A percentile compares a stretch with the other conserved stretches of the same genome.
These are phyloP conservation scores for Daucus carota DNA, from an alignment of 129 eudicot species.

Conservation along the genomic window DH1_v3.0 NC_030385.2:44083001-44083500, in stretches of 20 bases:
- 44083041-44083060: background rate
- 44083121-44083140: constrained; percentile 34
- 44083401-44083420: background rate
- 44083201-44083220: too few relatives aligned
- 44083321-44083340: too few relatives aligned
- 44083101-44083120: constrained; percentile 8
- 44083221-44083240: too few relatives aligned
- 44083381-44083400: too few relatives aligned
- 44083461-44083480: background rate
- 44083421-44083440: constrained; percentile 3
- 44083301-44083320: too few relatives aligned
- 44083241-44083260: too few relatives aligned
- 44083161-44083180: constrained; percentile 8
- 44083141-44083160: constrained; percentile 49
- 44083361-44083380: too few relatives aligned
- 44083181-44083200: background rate
- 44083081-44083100: constrained; percentile 1
- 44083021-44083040: constrained; percentile 44
- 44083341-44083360: too few relatives aligned
- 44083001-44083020: constrained; percentile 31
- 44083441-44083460: constrained; percentile 10
- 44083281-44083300: too few relatives aligned
- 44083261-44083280: too few relatives aligned
- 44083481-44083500: background rate
- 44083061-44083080: constrained; percentile 19